Percentiles rank a stretch among this genome's conserved stretches.
These are phyloP conservation scores for Asterophora parasitica DNA, from an alignment of 768 basidiomycete species.

Conservation along the genomic window DNA sequence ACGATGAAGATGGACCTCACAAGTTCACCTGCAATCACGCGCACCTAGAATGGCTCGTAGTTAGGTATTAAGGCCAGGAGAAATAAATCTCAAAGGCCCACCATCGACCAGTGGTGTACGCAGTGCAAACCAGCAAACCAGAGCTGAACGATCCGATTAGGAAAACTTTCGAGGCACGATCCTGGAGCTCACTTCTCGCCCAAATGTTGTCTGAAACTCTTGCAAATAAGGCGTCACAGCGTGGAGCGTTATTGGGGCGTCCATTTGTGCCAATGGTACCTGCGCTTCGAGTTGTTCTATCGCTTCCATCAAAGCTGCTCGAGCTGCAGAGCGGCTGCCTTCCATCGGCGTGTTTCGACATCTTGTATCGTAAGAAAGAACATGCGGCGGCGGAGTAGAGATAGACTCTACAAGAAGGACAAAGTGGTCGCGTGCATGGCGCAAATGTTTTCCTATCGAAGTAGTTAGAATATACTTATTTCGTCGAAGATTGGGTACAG, in stretches of 20 bases:
- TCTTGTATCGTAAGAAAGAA: slow-evolving; percentile 73
- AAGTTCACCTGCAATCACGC: slow-evolving; percentile 79
- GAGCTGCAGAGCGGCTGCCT: slow-evolving; percentile 54
- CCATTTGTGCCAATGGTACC: slow-evolving; percentile 43
- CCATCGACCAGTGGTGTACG: slow-evolving; percentile 91
- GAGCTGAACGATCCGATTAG: slow-evolving; percentile 37
- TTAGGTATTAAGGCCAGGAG: slow-evolving; percentile 7
- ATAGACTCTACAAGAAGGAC: slow-evolving; percentile 57
- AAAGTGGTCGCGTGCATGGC: slow-evolving; percentile 85
- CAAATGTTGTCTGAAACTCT: slow-evolving; percentile 73
- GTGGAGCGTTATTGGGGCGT: slow-evolving; percentile 63
- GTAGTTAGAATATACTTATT: background rate
- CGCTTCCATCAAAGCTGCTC: slow-evolving; percentile 47
- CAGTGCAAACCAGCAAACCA: slow-evolving; percentile 88
- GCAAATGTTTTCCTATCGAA: slow-evolving; percentile 70
- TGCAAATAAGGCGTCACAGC: slow-evolving; percentile 80
- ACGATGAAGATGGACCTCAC: slow-evolving; percentile 34
- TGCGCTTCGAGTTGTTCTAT: slow-evolving; percentile 53
- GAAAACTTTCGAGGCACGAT: background rate
- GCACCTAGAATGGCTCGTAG: slow-evolving; percentile 43
- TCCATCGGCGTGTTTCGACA: slow-evolving; percentile 84
- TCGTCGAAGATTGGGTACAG: slow-evolving; percentile 15
- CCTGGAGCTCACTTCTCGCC: slow-evolving; percentile 58
- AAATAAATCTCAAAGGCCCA: slow-evolving; percentile 26
- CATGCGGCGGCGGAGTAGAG: slow-evolving; percentile 38